These are phyloP conservation scores for Penstemon newberryi DNA, from an alignment of 257 asterid species.

Conservation along the genomic window DNA sequence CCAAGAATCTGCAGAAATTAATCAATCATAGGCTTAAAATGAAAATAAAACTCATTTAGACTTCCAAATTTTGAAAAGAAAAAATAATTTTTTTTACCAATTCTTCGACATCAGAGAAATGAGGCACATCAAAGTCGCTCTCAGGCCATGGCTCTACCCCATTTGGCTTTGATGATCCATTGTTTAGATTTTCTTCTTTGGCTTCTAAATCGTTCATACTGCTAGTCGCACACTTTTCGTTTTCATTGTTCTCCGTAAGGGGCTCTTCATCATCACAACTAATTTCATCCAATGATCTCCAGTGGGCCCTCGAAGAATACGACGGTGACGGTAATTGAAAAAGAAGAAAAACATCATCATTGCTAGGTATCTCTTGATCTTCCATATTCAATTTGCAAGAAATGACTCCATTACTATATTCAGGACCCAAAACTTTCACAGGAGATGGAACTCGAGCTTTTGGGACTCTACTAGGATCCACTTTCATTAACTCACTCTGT, in stretches of 20 bases:
- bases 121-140: slow-evolving; percentile 62
- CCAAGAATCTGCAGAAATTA: slow-evolving; percentile 64
- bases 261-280: slow-evolving; percentile 7
- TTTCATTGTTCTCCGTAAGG: slow-evolving; percentile 23
- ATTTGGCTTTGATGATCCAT: slow-evolving; percentile 43
- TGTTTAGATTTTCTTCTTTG: slow-evolving; percentile 27
- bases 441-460: slow-evolving; percentile 39
- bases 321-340: slow-evolving; percentile 51
- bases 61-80: slow-evolving; percentile 1
- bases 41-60: slow-evolving; percentile 20
- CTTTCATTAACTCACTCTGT: slow-evolving; percentile 30
- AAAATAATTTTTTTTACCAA: slow-evolving; percentile 53
- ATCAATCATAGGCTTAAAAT: slow-evolving; percentile 21
- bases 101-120: slow-evolving; percentile 75
- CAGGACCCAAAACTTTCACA: slow-evolving; percentile 47
- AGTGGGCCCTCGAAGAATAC: slow-evolving; percentile 32
- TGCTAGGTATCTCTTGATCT: slow-evolving; percentile 74
- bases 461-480: slow-evolving; percentile 28
- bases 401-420: slow-evolving; percentile 62
- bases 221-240: slow-evolving; percentile 26
- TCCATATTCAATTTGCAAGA: slow-evolving; percentile 72
- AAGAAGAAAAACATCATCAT: slow-evolving; percentile 86
- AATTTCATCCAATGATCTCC: slow-evolving; percentile 24
- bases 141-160: slow-evolving; percentile 49
- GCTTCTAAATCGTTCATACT: slow-evolving; percentile 29